Evolutionary conservation across 306 rosid species (phyloP).

Genomic region (Parietaria judaica): DNA sequence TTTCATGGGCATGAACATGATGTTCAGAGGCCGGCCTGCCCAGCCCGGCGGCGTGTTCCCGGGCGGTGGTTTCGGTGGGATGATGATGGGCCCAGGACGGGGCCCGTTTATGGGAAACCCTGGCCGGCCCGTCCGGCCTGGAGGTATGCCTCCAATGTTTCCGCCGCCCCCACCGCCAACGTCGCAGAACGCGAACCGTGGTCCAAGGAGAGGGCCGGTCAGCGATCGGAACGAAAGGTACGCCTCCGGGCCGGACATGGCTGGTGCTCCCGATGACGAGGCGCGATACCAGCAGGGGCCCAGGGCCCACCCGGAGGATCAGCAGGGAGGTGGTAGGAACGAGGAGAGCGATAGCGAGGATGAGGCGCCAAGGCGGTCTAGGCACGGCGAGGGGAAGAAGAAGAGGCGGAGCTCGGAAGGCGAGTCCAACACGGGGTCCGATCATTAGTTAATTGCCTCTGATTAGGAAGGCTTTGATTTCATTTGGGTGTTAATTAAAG

Average conservation of each 20-base stretch:
- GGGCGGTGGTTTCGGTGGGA: conserved; percentile 64
- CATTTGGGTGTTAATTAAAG: conserved; percentile 12
- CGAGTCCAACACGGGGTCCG: conserved; percentile 39
- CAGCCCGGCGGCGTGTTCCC: conserved; percentile 85
- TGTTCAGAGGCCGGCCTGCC: conserved; percentile 87
- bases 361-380: conserved; percentile 93
- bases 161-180: conserved; percentile 58
- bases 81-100: conserved; percentile 97
- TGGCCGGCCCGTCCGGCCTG: conserved; percentile 63
- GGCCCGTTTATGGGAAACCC: conserved; percentile 86
- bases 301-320: conserved; percentile 53
- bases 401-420: conserved; percentile 62
- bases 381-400: conserved; percentile 95
- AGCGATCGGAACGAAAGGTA: conserved; percentile 64
- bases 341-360: conserved; percentile 95
- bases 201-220: conserved; percentile 37
- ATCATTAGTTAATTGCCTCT: conserved; percentile 31
- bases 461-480: conserved; percentile 13
- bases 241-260: conserved; percentile 48
- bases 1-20: conserved; percentile 76
- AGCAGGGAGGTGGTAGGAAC: conserved; percentile 39
- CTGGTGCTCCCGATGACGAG: conserved; percentile 64
- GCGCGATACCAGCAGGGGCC: conserved; percentile 52
- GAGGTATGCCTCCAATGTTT: conserved; percentile 72
- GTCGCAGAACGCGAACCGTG: conserved; percentile 50